Evolutionary conservation across 2,329 filamentous ascomycete genomes (phyloP).

Genomic region (Colletotrichum melonis): DNA sequence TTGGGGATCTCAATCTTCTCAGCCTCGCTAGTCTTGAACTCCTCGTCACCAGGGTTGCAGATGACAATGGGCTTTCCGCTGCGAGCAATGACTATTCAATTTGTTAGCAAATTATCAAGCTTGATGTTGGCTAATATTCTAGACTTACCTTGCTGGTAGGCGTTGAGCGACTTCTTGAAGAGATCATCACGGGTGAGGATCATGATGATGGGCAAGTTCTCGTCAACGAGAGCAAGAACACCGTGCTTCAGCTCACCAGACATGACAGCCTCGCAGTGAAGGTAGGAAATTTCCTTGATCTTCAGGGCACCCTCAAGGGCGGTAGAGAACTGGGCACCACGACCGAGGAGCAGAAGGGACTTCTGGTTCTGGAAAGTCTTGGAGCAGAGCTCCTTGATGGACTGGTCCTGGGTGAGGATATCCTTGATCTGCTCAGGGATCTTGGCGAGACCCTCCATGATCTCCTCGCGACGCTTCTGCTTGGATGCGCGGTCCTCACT

Average conservation of each 20-base stretch:
- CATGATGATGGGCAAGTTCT: slow-evolving; percentile 99
- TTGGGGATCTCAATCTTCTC: slow-evolving; percentile 98
- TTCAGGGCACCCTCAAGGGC: slow-evolving; percentile 97
- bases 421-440: slow-evolving; percentile 93
- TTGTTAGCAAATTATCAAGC: not conserved
- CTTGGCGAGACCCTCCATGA: slow-evolving; percentile 91
- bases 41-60: slow-evolving; percentile 89
- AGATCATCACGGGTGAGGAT: slow-evolving; percentile 96
- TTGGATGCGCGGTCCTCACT: slow-evolving; percentile 98
- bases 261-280: slow-evolving; percentile 99
- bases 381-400: slow-evolving; percentile 93
- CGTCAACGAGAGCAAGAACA: slow-evolving; percentile 95
- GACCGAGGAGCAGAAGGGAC: slow-evolving; percentile 90
- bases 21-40: slow-evolving; percentile 89
- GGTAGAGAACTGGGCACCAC: slow-evolving; percentile 96
- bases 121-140: not conserved
- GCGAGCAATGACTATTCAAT: slow-evolving; percentile 83
- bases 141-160: slow-evolving; percentile 92
- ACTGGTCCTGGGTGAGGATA: slow-evolving; percentile 89
- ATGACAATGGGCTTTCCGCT: slow-evolving; percentile 97
- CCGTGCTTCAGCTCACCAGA: slow-evolving; percentile 99
- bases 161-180: slow-evolving; percentile 99
- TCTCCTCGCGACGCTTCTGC: slow-evolving; percentile 89
- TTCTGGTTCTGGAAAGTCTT: slow-evolving; percentile 98
- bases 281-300: slow-evolving; percentile 99